phyloP scores from a whole-genome alignment of 2,329 filamentous ascomycete genomes.

The Ascochyta clinopodiicola region DNA sequence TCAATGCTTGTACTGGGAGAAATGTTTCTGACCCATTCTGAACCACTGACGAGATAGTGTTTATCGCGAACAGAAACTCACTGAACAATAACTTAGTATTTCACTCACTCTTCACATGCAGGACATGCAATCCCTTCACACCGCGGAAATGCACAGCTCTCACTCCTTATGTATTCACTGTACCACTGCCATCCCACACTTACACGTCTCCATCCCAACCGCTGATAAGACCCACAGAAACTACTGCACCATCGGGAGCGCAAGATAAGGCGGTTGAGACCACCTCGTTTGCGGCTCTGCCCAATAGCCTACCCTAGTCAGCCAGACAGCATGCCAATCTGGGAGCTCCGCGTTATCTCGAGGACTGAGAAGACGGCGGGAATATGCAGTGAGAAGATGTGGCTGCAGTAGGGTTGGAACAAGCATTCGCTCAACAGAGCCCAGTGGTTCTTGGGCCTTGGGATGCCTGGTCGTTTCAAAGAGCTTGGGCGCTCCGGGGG shows the following conservation, averaged over 20 bases:
- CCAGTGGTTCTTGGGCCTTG: conserved; percentile 1
- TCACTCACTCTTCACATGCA: not conserved
- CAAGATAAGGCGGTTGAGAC: conserved; percentile 12
- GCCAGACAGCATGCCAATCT: conserved; percentile 2
- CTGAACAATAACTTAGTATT: not conserved
- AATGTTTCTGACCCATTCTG: too few relatives aligned
- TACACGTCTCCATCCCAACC: conserved; percentile 6
- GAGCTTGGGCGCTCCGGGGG: not conserved
- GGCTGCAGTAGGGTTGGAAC: not conserved
- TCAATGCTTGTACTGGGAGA: too few relatives aligned
- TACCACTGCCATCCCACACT: conserved; percentile 5
- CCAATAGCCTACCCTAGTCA: conserved; percentile 4
- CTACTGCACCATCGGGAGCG: conserved; percentile 12
- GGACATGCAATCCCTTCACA: not conserved
- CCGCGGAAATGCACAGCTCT: conserved; percentile 1
- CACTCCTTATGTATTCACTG: conserved; percentile 9
- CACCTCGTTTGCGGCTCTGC: conserved; percentile 8
- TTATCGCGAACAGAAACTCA: not conserved
- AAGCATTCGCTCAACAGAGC: conserved; percentile 9
- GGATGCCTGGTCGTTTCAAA: not conserved
- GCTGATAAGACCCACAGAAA: conserved; percentile 19
- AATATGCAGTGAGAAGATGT: not conserved
- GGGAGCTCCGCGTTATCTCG: conserved; percentile 2
- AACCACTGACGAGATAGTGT: too few relatives aligned
- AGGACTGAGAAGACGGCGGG: not conserved